Conservation (phyloP, 371 early-diverging fungal species). For the Mycotypha africana region DNA sequence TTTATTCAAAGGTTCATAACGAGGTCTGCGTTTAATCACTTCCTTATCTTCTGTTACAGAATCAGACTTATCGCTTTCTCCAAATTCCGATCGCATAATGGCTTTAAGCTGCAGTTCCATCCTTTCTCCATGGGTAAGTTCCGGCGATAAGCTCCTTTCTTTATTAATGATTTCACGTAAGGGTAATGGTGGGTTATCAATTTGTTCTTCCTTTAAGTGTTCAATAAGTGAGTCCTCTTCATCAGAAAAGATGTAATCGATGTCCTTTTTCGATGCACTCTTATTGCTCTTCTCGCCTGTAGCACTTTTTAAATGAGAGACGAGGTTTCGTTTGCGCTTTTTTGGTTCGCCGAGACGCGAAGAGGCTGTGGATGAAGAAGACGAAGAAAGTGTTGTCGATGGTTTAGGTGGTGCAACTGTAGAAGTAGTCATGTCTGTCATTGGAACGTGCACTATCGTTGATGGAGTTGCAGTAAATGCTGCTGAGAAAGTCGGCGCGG, state of each 20-base stretch:
- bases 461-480: too few species aligned
- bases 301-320: conserved; percentile 16
- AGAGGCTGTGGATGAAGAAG: too few species aligned
- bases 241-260: too few species aligned
- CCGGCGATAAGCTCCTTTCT: conserved; percentile 13
- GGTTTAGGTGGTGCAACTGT: not conserved
- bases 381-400: not conserved
- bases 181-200: too few species aligned
- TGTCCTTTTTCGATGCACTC: too few species aligned
- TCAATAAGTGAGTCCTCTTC: conserved; percentile 8
- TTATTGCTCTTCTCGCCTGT: too few species aligned
- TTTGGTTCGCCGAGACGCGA: too few species aligned
- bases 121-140: conserved; percentile 10
- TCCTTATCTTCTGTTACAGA: not conserved
- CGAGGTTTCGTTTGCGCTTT: conserved; percentile 18
- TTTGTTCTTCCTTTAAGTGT: not conserved
- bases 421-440: too few species aligned
- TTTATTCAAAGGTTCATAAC: conserved; percentile 17
- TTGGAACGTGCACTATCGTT: too few species aligned
- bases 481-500: too few species aligned
- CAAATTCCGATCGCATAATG: conserved; percentile 20
- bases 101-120: conserved; percentile 16
- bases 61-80: not conserved
- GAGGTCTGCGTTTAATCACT: conserved; percentile 1
- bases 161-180: too few species aligned